Evolutionary conservation across 495 filamentous ascomycete genomes (phyloP).

Genomic region (Hypoxylon lienhwacheense): DNA sequence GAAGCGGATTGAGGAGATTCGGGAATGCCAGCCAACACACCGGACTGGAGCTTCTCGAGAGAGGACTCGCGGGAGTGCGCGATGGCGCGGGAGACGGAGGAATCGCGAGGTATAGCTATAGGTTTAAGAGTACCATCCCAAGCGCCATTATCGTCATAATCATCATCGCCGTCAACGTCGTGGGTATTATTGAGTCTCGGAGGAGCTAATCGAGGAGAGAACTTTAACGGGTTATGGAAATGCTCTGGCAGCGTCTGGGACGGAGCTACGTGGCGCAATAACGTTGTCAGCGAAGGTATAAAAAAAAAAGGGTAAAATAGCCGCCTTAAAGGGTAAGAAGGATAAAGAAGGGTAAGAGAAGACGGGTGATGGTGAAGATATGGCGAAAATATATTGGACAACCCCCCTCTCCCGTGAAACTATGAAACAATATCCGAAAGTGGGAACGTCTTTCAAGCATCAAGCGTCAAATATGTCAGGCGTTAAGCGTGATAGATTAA

Average conservation of each 20-base stretch:
- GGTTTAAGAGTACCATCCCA: constrained; percentile 51
- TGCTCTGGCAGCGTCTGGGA: constrained; percentile 57
- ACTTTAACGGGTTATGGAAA: constrained; percentile 46
- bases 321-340: constrained; percentile 19
- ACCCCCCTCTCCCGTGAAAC: constrained; percentile 31
- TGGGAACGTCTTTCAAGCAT: constrained; percentile 26
- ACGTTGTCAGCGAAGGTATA: constrained; percentile 29
- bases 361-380: too few relatives aligned
- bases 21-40: constrained; percentile 47
- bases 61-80: constrained; percentile 55
- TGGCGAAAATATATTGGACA: constrained; percentile 10
- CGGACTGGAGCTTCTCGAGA: constrained; percentile 55
- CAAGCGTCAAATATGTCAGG: constrained; percentile 13
- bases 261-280: constrained; percentile 47
- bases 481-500: constrained; percentile 6
- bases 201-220: constrained; percentile 46
- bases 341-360: too few relatives aligned
- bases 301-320: neutral
- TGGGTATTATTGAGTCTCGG: constrained; percentile 48
- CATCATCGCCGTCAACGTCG: constrained; percentile 45
- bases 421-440: constrained; percentile 28
- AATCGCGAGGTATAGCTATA: constrained; percentile 43
- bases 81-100: constrained; percentile 38
- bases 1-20: constrained; percentile 37
- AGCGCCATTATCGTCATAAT: constrained; percentile 29